Evolutionary conservation across 2,329 filamentous ascomycete species (phyloP), one percentile per base, ranked within the genome.

Genomic region (Alternaria burnsii): DNA sequence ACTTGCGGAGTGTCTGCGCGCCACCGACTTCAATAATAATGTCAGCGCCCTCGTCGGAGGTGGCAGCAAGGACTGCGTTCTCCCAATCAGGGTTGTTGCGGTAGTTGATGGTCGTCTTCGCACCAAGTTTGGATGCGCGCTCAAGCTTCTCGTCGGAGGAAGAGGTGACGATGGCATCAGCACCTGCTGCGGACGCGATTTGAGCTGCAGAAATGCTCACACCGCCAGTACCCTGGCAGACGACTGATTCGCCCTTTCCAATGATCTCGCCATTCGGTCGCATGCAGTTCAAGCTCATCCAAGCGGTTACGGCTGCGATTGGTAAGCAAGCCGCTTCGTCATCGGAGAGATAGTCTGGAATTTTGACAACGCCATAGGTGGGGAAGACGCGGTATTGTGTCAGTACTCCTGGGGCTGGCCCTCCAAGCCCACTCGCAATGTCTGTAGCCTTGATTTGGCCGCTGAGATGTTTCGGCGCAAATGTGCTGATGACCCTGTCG

Each of bases 401-500:
- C 60, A 91, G 74, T 1, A 86, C 84, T 28, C 88, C 88, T 0
- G 78, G 80, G 0, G 87, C 79, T 1, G 88, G 89, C 3, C 88
- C 79, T 4, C 90, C 89, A 12, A 91, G 78, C 0, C 88, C 87
- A 4, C 81, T 82, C 0, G 77, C 78, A 74, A 91, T 81, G 66
- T 89, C 82, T 18, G 81, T 79, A 52, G 83, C 84, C 24, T 81
- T 81, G 59, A 90, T 80, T 71, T 88, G 86, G n/a, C 88, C 88
- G 4, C 82, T 83, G 53, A 88, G 77, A 69, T 84, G 82, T n/a
- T 79, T 80, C 28, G 81, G 81, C 30, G 85, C 85, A 77, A 91
- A 92, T 52, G 86, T 90, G 20, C 85, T 85, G 56, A 90, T 82
- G 40, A 92, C 89, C n/a, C 88, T 86, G 58, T 90, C 86, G 59